phyloP scores from a whole-genome alignment of 768 basidiomycete genomes.

The Grammothele lineata region DNA sequence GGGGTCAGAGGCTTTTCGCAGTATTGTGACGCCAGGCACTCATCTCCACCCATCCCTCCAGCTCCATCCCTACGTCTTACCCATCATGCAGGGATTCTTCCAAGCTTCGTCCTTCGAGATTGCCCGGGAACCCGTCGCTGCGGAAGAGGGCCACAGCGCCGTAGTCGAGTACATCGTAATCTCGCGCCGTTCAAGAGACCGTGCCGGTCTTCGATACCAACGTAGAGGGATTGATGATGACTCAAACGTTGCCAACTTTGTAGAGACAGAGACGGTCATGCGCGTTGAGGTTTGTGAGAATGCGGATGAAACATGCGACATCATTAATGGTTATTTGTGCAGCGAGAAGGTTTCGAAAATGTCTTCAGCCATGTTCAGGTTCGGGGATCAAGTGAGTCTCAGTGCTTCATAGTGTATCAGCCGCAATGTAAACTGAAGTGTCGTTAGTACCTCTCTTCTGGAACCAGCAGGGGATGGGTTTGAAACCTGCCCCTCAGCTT shows the following conservation, averaged over 20 bases:
- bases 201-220: conserved; percentile 93
- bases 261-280: conserved; percentile 90
- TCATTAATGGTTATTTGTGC: neutral
- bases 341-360: conserved; percentile 75
- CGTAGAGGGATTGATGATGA: conserved; percentile 91
- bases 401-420: too few species aligned
- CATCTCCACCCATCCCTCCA: conserved; percentile 30
- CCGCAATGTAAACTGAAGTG: neutral
- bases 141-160: conserved; percentile 33
- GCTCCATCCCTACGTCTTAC: conserved; percentile 82
- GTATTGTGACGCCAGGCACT: too few species aligned
- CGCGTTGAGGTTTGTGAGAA: conserved; percentile 59
- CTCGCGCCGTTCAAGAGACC: conserved; percentile 81
- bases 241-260: conserved; percentile 92
- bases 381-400: conserved; percentile 77
- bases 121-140: conserved; percentile 41
- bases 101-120: conserved; percentile 70
- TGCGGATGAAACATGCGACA: too few species aligned
- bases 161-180: conserved; percentile 76
- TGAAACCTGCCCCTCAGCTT: conserved; percentile 85
- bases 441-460: conserved; percentile 82
- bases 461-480: conserved; percentile 81
- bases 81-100: conserved; percentile 92
- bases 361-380: conserved; percentile 88
- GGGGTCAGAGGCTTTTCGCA: conserved; percentile 48